A percentile compares a stretch with the other conserved stretches of the same genome.
Evolutionary conservation across 176 grass and related monocot genomes (phyloP).

Genomic region (Lolium perenne): DNA sequence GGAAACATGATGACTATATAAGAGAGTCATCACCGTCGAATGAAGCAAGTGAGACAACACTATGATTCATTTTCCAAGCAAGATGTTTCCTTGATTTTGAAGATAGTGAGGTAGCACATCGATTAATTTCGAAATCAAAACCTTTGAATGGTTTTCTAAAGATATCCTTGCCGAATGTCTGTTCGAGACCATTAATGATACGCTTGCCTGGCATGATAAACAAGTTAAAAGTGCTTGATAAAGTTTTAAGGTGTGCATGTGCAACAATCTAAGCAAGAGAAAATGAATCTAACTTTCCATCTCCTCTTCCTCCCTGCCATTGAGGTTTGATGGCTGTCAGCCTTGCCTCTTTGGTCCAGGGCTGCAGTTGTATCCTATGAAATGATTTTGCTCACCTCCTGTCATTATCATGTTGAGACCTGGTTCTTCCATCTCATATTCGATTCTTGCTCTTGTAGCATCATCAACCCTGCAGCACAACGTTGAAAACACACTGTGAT

Average conservation of each 20-base stretch:
- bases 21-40: not conserved
- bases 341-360: not conserved
- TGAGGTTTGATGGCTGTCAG: not conserved
- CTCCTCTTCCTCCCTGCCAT: not conserved
- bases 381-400: conserved; percentile 14
- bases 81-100: not conserved
- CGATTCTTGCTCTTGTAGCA: not conserved
- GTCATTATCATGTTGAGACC: not conserved
- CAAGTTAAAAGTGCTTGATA: not conserved
- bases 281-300: not conserved
- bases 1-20: not conserved
- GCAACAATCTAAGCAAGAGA: not conserved
- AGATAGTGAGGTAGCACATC: not conserved
- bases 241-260: not conserved
- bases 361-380: conserved; percentile 9
- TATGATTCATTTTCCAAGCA: not conserved
- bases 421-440: not conserved
- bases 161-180: not conserved
- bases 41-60: conserved; percentile 24
- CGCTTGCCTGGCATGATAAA: not conserved
- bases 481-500: not conserved
- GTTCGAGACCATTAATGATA: not conserved
- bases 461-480: not conserved
- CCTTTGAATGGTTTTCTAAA: not conserved
- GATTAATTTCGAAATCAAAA: not conserved